A percentile compares a stretch with the other conserved stretches of the same genome.
phyloP scores from a whole-genome alignment of 2,329 filamentous ascomycete genomes.

The Aphanocladium album region DNA sequence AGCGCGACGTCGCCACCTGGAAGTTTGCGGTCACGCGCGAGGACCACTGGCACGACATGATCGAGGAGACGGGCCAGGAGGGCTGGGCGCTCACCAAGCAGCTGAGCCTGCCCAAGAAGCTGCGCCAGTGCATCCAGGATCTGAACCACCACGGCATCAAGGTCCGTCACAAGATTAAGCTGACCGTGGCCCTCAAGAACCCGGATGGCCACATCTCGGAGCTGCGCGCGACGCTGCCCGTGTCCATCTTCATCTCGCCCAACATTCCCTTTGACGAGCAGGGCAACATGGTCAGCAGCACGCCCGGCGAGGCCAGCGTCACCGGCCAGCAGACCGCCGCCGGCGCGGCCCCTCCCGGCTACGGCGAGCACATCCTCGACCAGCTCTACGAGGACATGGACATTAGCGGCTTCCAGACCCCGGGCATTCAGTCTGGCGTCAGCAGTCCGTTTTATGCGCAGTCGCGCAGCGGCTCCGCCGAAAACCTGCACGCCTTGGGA shows the following conservation, averaged over 20 bases:
- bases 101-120: conserved; percentile 70
- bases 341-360: conserved; percentile 79
- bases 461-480: conserved; percentile 70
- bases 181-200: conserved; percentile 87
- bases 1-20: conserved; percentile 60
- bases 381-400: conserved; percentile 87
- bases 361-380: conserved; percentile 85
- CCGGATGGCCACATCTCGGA: conserved; percentile 93
- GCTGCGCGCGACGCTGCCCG: conserved; percentile 82
- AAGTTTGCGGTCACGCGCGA: conserved; percentile 49
- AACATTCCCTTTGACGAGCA: conserved; percentile 85
- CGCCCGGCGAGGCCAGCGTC: conserved; percentile 42
- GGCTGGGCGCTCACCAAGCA: conserved; percentile 58
- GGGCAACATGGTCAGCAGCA: conserved; percentile 67
- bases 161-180: conserved; percentile 84
- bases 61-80: conserved; percentile 62
- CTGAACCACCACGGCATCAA: conserved; percentile 86
- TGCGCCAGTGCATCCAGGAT: conserved; percentile 83
- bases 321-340: conserved; percentile 53
- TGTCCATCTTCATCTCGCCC: conserved; percentile 93
- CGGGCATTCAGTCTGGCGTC: conserved; percentile 60
- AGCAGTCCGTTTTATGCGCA: conserved; percentile 73
- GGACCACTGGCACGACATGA: conserved; percentile 63
- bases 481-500: conserved; percentile 62
- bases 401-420: conserved; percentile 72